Conservation (phyloP, 140 eudicot genomes). For the Flaveria floridana region DNA sequence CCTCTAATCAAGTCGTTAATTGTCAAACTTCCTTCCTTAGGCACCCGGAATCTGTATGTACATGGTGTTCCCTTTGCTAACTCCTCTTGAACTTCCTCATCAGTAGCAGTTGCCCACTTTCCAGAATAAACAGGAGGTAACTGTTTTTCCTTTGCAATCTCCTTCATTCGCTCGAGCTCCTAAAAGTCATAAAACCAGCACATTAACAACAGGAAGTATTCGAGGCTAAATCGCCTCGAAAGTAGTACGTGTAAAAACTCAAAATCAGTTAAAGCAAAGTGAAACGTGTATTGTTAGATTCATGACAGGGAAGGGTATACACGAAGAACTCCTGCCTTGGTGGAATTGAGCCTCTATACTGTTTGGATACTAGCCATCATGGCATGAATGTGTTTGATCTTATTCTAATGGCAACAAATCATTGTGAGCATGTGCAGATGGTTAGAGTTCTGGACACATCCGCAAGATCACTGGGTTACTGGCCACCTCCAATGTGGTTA, state of each 20-base stretch:
- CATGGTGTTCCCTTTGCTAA: constrained; percentile 79
- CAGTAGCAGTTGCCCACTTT: constrained; percentile 83
- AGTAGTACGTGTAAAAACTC: background rate
- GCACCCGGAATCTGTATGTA: constrained; percentile 89
- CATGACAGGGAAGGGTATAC: no score
- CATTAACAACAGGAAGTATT: background rate
- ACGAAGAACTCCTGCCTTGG: background rate
- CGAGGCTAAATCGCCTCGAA: background rate
- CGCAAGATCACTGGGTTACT: background rate
- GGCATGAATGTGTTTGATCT: background rate
- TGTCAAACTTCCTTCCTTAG: constrained; percentile 71
- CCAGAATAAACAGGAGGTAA: constrained; percentile 90
- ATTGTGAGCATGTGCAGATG: background rate
- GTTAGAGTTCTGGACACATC: background rate
- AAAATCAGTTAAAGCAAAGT: background rate
- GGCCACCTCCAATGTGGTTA: background rate
- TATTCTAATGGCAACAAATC: background rate
- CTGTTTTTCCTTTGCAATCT: constrained; percentile 69
- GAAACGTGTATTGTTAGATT: background rate
- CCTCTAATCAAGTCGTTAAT: constrained; percentile 85
- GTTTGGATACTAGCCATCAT: background rate
- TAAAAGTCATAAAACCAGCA: constrained; percentile 20
- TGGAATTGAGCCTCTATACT: background rate
- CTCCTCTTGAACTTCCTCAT: constrained; percentile 71
- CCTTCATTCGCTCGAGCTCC: constrained; percentile 94